Base-by-base conservation (phyloP, 345 rosid species). In the Acer saccharum region DNA sequence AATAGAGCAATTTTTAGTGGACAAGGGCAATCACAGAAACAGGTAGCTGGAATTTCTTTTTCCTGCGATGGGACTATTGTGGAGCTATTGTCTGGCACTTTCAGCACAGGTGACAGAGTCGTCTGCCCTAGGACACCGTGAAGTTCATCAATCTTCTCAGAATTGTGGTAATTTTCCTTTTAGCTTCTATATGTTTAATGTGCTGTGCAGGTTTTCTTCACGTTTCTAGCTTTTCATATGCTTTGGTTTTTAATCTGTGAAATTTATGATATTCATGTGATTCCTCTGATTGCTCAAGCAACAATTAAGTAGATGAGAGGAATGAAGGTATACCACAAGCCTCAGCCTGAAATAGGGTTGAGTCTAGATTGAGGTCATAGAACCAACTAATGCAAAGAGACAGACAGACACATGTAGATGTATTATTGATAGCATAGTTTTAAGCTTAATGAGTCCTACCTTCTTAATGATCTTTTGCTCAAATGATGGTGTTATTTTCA, bases 1-100 rank as follows among this genome's bases (percentile, higher is more conserved):
- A 23, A 83, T 95, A 76, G 98, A 93, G 85, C 86, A 80, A 66
- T 85, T 81, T 60, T 90, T 90, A 77, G 84, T 88, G 78, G 84
- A 71, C 50, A 79, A 84, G 61, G 81, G 77, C 3, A 77, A 68
- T 65, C 76, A 83, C 13, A 77, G 72, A 77, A 80, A 78, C 73
- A 75, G 20, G 66, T 84, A 86, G 83, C 67, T 77, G 46, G 66
- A 27, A 7, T n/a, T 65, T 46, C 25, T 32, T 55, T 57, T 18
- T 62, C n/a, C 41, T 21, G 12, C 35, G 3, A 52, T 35, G 75
- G 50, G 58, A 39, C 23, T 4, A 77, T 20, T 55, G n/a, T 69
- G 72, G 62, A 63, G 72, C 54, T 35, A 1, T n/a, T 25, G 43
- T 17, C 27, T 20, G 10, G 21, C 8, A 16, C 61, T 18, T 7